Evolutionary conservation across 2,329 filamentous ascomycete genomes (phyloP), one percentile per base, ranked within the genome.

Genomic region (Cytospora piceicola): DNA sequence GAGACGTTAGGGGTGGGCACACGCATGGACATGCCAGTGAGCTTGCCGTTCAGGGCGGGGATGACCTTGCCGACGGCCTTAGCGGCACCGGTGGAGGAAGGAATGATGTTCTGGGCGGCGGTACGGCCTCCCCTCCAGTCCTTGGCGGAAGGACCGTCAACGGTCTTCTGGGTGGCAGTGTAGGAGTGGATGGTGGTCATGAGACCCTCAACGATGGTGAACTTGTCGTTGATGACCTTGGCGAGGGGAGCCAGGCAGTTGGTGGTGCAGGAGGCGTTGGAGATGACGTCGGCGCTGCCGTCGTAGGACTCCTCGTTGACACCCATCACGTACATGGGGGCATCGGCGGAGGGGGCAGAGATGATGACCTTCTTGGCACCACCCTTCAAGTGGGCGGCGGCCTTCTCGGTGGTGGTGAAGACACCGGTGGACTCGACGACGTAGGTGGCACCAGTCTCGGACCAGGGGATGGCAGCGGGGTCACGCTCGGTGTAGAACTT

Each of bases 11-110:
- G 83, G 74, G 95, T 98, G 74, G 95, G 95, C 67, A 99, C 94
- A 91, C 95, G 95, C 91, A 99, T 95, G 77, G 95, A 88, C 95
- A 99, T 98, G 85, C 95, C 95, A 73, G 95, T 99, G 73, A 98
- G 93, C 90, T 99, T 99, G 88, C 95, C 95, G 85, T 98, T 98
- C 74, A 99, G 90, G 74, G 88, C 84, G 75, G 95, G 95, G 77
- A 98, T 98, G 86, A 98, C 95, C 91, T 99, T 99, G 85, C 95
- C 95, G 84, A 99, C 95, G 79, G 95, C 95, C 93, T 99, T 99
- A 80, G 95, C 95, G 81, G 95, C 95, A 89, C 95, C 95, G 72
- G 95, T 99, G 88, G 92, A 96, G 86, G 89, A 93, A 82, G 95
- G 95, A 78, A 99, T 98, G 88, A 98, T 98, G 91, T 99, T 98